Percentiles rank a stretch among this genome's conserved stretches.
phyloP scores from a whole-genome alignment of 495 filamentous ascomycete species.

The Margaritispora aquatica region DNA sequence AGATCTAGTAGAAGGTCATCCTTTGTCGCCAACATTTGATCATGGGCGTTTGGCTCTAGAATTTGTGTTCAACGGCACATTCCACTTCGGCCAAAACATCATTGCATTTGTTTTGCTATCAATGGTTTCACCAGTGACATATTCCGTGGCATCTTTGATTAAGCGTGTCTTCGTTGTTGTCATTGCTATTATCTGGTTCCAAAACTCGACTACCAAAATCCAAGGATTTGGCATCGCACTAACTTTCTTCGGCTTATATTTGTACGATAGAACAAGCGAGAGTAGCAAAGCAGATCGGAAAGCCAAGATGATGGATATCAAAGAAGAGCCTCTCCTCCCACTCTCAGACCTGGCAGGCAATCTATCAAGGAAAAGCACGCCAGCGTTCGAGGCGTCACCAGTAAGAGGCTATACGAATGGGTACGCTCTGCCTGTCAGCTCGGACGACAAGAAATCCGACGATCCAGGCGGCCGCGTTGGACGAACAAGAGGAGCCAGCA shows the following conservation, averaged over 20 bases:
- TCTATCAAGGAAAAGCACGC: neutral
- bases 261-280: conserved; percentile 90
- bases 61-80: conserved; percentile 94
- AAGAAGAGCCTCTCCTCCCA: conserved; percentile 61
- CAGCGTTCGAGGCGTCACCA: conserved; percentile 29
- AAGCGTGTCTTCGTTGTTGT: conserved; percentile 97
- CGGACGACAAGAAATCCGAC: conserved; percentile 57
- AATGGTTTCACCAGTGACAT: conserved; percentile 91
- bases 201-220: conserved; percentile 71
- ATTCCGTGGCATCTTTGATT: conserved; percentile 89
- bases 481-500: conserved; percentile 50
- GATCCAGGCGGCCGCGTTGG: conserved; percentile 40
- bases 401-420: conserved; percentile 17
- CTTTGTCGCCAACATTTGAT: conserved; percentile 53
- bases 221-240: conserved; percentile 82
- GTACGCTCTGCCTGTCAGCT: conserved; percentile 20
- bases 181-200: conserved; percentile 94
- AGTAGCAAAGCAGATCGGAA: conserved; percentile 77
- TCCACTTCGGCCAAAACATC: conserved; percentile 95
- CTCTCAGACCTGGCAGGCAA: conserved; percentile 16
- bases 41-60: conserved; percentile 74
- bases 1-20: conserved; percentile 48
- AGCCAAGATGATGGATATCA: conserved; percentile 42
- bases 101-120: conserved; percentile 88
- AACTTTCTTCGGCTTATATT: conserved; percentile 88